Evolutionary conservation across 495 filamentous ascomycete genomes (phyloP), one percentile per base, ranked within the genome.

Genomic region (Talaromyces adpressus): DNA sequence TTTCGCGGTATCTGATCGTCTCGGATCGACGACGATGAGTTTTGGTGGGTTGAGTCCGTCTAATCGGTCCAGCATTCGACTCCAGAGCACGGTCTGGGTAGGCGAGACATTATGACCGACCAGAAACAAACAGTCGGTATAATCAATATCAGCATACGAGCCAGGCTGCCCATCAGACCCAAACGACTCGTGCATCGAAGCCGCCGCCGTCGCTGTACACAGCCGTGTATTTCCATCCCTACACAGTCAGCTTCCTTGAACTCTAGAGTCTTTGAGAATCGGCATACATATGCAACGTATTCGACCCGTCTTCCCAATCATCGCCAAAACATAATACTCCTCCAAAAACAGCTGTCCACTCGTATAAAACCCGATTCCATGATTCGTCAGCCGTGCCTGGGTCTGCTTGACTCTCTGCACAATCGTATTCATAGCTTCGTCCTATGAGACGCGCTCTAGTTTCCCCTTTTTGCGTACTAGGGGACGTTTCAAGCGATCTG

Each of bases 331-430:
- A 52, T 67, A 67, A 27, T 66, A 67, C 29, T 67, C 64, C 51
- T 67, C 65, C 57, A 67, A 47, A 36, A 67, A 67, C 16, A 67
- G 22, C 64, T 67, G 65, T 14, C 65, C 65, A 60, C 57, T 52
- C 18, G 65, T 66, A 45, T 66, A 67, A 53, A 67, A 67, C 23
- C 34, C 65, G 58, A 67, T 67, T 6, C 64, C 65, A 64, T 67
- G 65, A 34, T 32, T 52, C 2, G 65, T 62, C 18, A 67, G 18
- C 57, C 64, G 57, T 14, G 30, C 23, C 11, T 36, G 57, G 0
- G 66, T 62, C 18, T 67, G 57, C 23, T 66, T 52, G 14, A 58
- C 36, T 36, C 62, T 66, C 7, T 66, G n/a, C 18, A 67, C 65
- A 41, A 67, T 63, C 4, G 53, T 45, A 6, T 20, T 20, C 65